These are phyloP conservation scores for Albizia julibrissin DNA, from an alignment of 306 rosid genomes.

Conservation along the genomic window DNA sequence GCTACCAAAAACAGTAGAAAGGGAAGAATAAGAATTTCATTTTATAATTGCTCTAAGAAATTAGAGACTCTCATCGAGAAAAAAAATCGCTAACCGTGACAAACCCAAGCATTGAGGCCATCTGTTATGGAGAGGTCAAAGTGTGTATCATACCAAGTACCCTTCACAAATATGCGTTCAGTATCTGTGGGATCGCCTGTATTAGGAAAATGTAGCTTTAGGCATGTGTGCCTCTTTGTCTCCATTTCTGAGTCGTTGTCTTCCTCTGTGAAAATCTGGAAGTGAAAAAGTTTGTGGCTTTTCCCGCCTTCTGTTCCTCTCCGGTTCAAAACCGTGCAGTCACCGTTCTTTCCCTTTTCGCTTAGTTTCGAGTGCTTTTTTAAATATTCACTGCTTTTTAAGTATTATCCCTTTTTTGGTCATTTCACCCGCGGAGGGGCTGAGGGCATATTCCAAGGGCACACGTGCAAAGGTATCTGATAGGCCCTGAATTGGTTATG, in stretches of 20 bases:
- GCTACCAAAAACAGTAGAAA: constrained; percentile 35
- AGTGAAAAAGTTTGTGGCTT: background rate
- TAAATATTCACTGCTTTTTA: background rate
- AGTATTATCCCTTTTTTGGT: background rate
- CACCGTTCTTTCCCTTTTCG: background rate
- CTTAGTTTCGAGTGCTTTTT: background rate
- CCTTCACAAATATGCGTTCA: constrained; percentile 68
- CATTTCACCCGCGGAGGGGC: no score
- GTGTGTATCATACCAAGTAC: constrained; percentile 58
- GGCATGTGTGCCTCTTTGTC: constrained; percentile 58
- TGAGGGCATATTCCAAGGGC: background rate
- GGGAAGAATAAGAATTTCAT: background rate
- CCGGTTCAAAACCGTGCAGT: background rate
- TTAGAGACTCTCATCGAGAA: background rate
- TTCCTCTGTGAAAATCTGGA: background rate
- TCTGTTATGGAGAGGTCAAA: constrained; percentile 78
- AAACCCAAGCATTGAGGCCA: constrained; percentile 69
- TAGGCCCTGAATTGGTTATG: background rate
- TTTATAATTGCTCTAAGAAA: background rate
- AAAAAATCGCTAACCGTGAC: constrained; percentile 51
- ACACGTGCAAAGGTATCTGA: constrained; percentile 22
- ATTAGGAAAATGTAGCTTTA: constrained; percentile 53
- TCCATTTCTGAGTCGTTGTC: constrained; percentile 40
- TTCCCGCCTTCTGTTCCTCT: constrained; percentile 20
- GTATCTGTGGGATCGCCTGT: constrained; percentile 8